Base-by-base conservation (phyloP, 139 green algal species). In the Penium margaritaceum region DNA sequence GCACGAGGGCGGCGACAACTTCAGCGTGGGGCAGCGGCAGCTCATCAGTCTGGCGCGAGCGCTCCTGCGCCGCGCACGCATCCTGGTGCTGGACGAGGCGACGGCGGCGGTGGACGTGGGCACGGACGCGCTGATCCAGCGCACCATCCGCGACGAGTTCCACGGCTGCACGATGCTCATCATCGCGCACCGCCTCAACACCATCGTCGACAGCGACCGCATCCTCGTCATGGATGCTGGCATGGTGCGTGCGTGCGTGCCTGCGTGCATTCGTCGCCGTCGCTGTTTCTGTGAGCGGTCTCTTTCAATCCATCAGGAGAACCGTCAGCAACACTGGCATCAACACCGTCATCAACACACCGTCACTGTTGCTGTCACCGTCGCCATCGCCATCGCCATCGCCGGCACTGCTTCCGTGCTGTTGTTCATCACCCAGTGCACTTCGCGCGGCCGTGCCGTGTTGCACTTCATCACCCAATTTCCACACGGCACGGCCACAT, bases 1-100 rank as follows among this genome's bases (percentile, higher is more conserved):
- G 35, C 83, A 85, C 30, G 91, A 96, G 71, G 84, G 83, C 54
- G 90, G 90, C 17, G 84, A 85, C 33, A 95, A 95, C 81, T 92
- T 91, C 63, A 85, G 64, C 6, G 73, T 90, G 70, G 92, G 92
- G 6, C 90, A 97, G 87, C 83, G 90, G 36, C 92, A 97, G 87
- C 85, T 97, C 38, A 81, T 97, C 44, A 96, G 91, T 84, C 81
- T 97, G 70, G 92, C 90, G 0, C 85, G 92, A 14, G 91, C 92
- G 12, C 86, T 96, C 70, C 70, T 95, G 46, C 83, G 84, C 66
- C 67, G 81, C 60, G 85, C 81, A 0, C 83, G 78, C 30, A 80
- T 97, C 32, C 63, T 83, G 39, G 90, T 96, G 78, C 79, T 94
- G 62, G 92, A 97, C 71, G 92, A 85, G 46, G 92, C 92, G 2